Conservation (phyloP, 306 rosid species). For the Malus asiatica region DNA sequence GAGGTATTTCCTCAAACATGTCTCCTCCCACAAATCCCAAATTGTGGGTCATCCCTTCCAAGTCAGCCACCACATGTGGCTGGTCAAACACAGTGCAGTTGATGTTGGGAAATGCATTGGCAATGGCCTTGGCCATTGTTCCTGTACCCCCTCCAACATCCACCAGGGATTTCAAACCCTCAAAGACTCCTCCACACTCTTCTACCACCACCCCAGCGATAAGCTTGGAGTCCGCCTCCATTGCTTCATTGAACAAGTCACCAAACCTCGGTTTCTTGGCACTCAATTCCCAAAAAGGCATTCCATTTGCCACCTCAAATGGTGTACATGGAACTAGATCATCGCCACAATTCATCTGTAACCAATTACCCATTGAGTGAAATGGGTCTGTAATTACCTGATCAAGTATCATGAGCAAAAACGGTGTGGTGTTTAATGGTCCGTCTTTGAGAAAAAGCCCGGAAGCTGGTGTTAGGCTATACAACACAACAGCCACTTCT, state of each 20-base stretch:
- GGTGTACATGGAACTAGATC: neutral
- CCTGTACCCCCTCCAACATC: constrained; percentile 45
- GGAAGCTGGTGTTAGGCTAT: constrained; percentile 26
- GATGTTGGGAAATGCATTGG: constrained; percentile 21
- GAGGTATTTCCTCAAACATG: constrained; percentile 27
- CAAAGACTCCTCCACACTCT: constrained; percentile 18
- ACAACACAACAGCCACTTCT: neutral
- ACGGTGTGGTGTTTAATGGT: neutral
- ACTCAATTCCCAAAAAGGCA: constrained; percentile 14
- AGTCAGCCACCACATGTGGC: constrained; percentile 19
- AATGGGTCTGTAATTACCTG: constrained; percentile 7
- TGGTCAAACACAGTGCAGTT: constrained; percentile 30
- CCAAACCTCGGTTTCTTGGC: neutral
- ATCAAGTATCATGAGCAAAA: constrained; percentile 14
- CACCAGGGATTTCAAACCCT: constrained; percentile 30
- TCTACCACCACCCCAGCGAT: neutral
- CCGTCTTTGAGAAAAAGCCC: constrained; percentile 20
- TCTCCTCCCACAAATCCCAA: constrained; percentile 18
- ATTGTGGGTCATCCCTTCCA: constrained; percentile 5
- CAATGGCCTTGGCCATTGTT: constrained; percentile 27
- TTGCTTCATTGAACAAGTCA: constrained; percentile 14
- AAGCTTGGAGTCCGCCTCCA: constrained; percentile 22
- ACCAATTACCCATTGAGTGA: constrained; percentile 16
- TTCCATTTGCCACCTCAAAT: constrained; percentile 16
- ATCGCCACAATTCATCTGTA: neutral